Evolutionary conservation across 805 yeast genomes (phyloP).

Genomic region (Candida railenensis): DNA sequence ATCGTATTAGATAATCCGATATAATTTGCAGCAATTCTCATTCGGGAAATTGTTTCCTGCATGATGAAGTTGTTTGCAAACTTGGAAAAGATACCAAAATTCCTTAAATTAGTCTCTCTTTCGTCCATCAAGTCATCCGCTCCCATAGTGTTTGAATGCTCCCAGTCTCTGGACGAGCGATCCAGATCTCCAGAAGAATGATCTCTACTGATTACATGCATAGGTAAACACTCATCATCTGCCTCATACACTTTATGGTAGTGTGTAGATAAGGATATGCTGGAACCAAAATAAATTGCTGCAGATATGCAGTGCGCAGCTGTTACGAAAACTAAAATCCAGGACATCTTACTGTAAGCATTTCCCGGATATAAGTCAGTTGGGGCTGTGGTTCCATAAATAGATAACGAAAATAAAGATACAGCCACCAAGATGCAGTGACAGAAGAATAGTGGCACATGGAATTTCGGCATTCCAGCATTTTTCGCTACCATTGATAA

Average conservation of each 20-base stretch:
- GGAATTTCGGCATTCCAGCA: conserved; percentile 55
- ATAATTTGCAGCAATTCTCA: conserved; percentile 12
- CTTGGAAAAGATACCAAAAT: conserved; percentile 2
- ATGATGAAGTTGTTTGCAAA: conserved; percentile 32
- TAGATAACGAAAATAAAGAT: conserved; percentile 46
- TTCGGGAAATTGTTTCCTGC: conserved; percentile 30
- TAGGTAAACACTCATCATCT: no score
- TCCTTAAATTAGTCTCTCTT: conserved; percentile 3
- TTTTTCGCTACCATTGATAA: conserved; percentile 62
- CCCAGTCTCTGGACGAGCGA: conserved; percentile 4
- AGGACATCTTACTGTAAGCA: conserved; percentile 66
- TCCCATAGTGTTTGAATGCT: conserved; percentile 1
- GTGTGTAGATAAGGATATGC: conserved; percentile 31
- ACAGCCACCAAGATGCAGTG: conserved; percentile 47
- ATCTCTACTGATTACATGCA: no score
- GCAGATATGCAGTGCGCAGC: conserved; percentile 57
- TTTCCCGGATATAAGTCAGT: conserved; percentile 68
- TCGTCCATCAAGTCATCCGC: conserved; percentile 6
- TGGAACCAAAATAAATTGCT: conserved; percentile 45
- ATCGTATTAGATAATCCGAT: conserved; percentile 3
- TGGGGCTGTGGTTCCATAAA: conserved; percentile 61
- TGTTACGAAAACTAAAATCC: conserved; percentile 54
- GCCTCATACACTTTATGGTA: no score
- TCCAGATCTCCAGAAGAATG: no score
- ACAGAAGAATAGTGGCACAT: conserved; percentile 49